A percentile compares a stretch with the other conserved stretches of the same genome.
Conservation (phyloP, 2,329 filamentous ascomycete species). For the Pyrenophora tritici-repentis region DNA sequence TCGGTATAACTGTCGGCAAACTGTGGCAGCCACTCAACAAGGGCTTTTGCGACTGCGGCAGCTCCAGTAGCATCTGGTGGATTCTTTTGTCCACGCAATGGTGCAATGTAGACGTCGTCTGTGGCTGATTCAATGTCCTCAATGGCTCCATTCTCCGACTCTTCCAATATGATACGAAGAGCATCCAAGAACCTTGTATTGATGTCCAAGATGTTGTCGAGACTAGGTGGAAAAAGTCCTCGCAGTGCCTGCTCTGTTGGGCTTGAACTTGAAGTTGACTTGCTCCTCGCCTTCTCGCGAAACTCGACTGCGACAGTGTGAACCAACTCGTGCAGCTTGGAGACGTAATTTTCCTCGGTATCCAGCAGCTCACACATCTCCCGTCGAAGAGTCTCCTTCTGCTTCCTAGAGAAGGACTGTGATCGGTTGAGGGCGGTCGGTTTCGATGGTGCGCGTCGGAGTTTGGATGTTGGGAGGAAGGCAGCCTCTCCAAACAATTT, state of each 20-base stretch:
- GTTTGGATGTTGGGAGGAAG: conserved; percentile 82
- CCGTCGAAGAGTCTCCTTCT: conserved; percentile 82
- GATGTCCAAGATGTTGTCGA: conserved; percentile 78
- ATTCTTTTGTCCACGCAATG: conserved; percentile 41
- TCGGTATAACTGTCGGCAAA: conserved; percentile 91
- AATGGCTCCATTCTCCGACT: conserved; percentile 79
- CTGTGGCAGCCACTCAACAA: conserved; percentile 89
- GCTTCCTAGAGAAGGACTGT: conserved; percentile 76
- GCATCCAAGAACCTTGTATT: conserved; percentile 82
- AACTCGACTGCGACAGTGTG: conserved; percentile 81
- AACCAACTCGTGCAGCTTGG: conserved; percentile 83
- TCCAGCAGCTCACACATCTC: conserved; percentile 90
- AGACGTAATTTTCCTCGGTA: conserved; percentile 92
- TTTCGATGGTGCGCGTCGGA: conserved; percentile 85
- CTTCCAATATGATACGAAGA: conserved; percentile 76
- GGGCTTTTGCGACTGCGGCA: conserved; percentile 75
- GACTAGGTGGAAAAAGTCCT: conserved; percentile 78
- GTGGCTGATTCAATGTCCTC: conserved; percentile 69
- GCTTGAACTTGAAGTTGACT: conserved; percentile 65
- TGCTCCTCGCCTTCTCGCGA: conserved; percentile 67
- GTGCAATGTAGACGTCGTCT: conserved; percentile 47
- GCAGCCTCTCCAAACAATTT: conserved; percentile 80
- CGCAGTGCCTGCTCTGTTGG: conserved; percentile 74
- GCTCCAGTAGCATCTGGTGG: conserved; percentile 76
- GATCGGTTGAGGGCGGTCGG: conserved; percentile 79